Conservation (phyloP, 257 asterid species). For the Nicotiana sylvestris region DNA sequence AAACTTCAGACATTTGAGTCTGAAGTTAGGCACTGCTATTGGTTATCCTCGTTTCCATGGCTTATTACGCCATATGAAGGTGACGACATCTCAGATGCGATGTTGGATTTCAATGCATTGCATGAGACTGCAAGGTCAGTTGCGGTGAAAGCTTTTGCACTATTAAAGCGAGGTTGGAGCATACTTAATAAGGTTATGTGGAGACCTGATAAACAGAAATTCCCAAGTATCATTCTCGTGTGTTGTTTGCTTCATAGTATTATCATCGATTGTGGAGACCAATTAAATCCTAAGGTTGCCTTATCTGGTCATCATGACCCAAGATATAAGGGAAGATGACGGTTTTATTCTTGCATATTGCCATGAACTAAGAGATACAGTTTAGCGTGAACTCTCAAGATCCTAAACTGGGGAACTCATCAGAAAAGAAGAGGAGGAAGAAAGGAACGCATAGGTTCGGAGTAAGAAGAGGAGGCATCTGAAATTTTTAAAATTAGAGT, state of each 20-base stretch:
- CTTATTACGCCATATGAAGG: constrained; percentile 66
- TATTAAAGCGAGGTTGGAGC: constrained; percentile 92
- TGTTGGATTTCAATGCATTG: constrained; percentile 34
- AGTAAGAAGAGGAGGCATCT: too few species aligned
- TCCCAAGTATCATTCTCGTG: constrained; percentile 88
- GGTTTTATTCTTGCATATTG: too few species aligned
- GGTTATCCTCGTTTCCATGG: constrained; percentile 91
- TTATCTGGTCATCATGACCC: constrained; percentile 62
- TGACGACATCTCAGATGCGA: constrained; percentile 26
- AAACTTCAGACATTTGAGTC: too few species aligned
- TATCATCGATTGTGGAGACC: constrained; percentile 75
- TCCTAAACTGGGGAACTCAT: too few species aligned
- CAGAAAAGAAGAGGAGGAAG: too few species aligned
- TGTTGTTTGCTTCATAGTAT: constrained; percentile 89
- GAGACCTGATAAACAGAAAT: constrained; percentile 87
- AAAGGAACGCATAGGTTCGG: too few species aligned
- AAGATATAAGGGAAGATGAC: constrained; percentile 19
- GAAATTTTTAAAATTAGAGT: too few species aligned
- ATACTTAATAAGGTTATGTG: constrained; percentile 96
- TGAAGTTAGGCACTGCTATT: not conserved
- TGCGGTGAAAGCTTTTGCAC: constrained; percentile 62
- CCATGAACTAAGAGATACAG: too few species aligned
- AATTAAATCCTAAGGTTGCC: constrained; percentile 50
- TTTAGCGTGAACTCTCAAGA: too few species aligned
- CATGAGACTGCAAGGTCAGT: constrained; percentile 52